A percentile compares a stretch with the other conserved stretches of the same genome.
Evolutionary conservation across 2,329 filamentous ascomycete genomes (phyloP).

Genomic region (Berkeleyomyces rouxiae): DNA sequence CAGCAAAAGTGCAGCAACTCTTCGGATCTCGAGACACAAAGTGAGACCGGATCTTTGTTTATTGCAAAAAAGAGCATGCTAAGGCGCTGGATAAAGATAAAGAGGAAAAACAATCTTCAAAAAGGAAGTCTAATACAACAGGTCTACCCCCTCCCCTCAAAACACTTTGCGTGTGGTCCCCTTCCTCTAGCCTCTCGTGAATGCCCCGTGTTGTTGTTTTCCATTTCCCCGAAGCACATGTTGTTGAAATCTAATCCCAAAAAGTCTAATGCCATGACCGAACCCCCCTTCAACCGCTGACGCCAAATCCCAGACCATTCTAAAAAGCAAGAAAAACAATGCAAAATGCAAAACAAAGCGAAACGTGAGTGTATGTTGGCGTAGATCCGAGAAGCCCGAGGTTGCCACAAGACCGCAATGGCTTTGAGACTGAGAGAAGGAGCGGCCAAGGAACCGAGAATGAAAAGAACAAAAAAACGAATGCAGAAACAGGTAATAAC

Average conservation of each 20-base stretch:
- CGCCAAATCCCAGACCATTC: not conserved
- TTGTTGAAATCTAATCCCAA: not conserved
- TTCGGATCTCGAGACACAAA: no score
- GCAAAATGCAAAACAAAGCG: not conserved
- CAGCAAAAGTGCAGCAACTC: not conserved
- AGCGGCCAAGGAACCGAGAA: not conserved
- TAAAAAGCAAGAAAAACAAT: not conserved
- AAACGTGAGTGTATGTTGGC: not conserved
- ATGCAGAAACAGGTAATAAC: not conserved
- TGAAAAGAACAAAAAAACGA: not conserved
- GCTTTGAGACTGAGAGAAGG: not conserved
- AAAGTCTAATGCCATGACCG: not conserved
- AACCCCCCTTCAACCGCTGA: not conserved
- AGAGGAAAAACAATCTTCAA: not conserved
- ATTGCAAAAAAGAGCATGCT: no score
- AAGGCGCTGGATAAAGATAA: not conserved
- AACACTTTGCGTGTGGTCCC: no score
- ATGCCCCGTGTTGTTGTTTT: not conserved
- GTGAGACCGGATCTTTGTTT: no score
- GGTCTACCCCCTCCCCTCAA: not conserved
- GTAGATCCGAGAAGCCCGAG: not conserved
- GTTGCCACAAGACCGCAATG: not conserved
- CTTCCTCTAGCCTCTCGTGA: not conserved
- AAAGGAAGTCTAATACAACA: not conserved
- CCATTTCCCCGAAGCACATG: not conserved